Conservation (phyloP, 2,329 filamentous ascomycete genomes). For the Ampelomyces quisqualis region DNA sequence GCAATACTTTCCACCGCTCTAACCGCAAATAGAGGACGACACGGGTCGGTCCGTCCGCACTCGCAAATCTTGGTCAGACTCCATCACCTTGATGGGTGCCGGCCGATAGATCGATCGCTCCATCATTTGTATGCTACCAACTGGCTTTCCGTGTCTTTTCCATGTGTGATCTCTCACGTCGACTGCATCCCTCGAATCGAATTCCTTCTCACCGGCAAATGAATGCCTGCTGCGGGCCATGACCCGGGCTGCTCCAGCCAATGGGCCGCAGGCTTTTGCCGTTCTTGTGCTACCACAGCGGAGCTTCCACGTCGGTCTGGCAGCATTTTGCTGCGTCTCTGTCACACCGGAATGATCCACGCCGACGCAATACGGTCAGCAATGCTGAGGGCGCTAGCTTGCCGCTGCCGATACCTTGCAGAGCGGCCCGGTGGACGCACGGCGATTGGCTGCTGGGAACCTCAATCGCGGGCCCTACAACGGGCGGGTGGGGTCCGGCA, state of each 20-base stretch:
- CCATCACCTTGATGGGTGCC: too few relatives aligned
- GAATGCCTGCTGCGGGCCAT: too few relatives aligned
- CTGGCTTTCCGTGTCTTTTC: not conserved
- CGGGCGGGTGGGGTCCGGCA: slow-evolving; percentile 11
- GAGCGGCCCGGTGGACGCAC: slow-evolving; percentile 11
- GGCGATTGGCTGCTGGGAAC: slow-evolving; percentile 12
- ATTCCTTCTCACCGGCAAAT: too few relatives aligned
- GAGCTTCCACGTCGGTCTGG: not conserved
- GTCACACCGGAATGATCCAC: slow-evolving; percentile 1
- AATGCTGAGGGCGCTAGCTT: slow-evolving; percentile 4
- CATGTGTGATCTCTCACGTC: not conserved
- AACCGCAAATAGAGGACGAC: not conserved
- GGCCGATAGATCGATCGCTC: too few relatives aligned
- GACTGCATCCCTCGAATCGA: not conserved
- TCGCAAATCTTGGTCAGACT: not conserved
- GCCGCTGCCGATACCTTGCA: slow-evolving; percentile 17
- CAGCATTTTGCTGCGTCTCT: not conserved
- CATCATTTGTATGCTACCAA: too few relatives aligned
- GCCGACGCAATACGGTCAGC: not conserved
- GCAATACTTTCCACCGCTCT: too few relatives aligned
- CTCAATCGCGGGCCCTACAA: slow-evolving; percentile 9
- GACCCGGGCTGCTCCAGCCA: not conserved
- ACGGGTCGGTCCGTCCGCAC: slow-evolving; percentile 1
- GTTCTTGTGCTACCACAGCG: slow-evolving; percentile 1
- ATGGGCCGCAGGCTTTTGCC: not conserved